Evolutionary conservation across 1,284 basidiomycete species (phyloP).

Genomic region (Thecaphora thlaspeos): DNA sequence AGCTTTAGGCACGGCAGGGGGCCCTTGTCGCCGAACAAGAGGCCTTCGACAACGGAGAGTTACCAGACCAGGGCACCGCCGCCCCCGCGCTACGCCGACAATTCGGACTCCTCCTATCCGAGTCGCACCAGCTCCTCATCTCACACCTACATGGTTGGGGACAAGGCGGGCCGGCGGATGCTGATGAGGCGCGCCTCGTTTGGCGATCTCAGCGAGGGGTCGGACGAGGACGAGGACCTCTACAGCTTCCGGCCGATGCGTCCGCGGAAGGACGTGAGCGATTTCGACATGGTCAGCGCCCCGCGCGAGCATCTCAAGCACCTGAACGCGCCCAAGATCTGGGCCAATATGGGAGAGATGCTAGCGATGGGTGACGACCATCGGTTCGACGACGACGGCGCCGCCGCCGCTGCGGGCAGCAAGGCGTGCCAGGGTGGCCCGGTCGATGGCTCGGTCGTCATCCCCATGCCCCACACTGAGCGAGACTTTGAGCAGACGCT

Average conservation of each 20-base stretch:
- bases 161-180: neutral
- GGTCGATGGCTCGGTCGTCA: slow-evolving; percentile 2
- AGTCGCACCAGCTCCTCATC: too few relatives aligned
- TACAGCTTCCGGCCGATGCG: slow-evolving; percentile 20
- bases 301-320: slow-evolving; percentile 47
- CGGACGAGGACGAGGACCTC: slow-evolving; percentile 6
- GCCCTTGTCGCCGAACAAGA: too few relatives aligned
- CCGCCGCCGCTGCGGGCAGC: slow-evolving; percentile 10
- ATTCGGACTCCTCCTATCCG: too few relatives aligned
- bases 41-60: too few relatives aligned
- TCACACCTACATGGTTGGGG: neutral
- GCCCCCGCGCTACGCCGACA: too few relatives aligned
- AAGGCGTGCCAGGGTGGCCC: neutral
- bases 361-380: slow-evolving; percentile 10
- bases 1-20: too few relatives aligned
- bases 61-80: too few relatives aligned
- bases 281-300: slow-evolving; percentile 46
- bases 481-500: slow-evolving; percentile 31
- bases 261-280: slow-evolving; percentile 33
- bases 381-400: slow-evolving; percentile 17
- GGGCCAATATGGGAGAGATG: slow-evolving; percentile 19
- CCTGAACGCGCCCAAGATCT: slow-evolving; percentile 11
- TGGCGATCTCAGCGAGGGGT: slow-evolving; percentile 17
- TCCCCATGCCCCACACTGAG: slow-evolving; percentile 28
- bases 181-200: slow-evolving; percentile 2